A percentile compares a stretch with the other conserved stretches of the same genome.
phyloP scores from a whole-genome alignment of 1,284 basidiomycete species.

The Moesziomyces parantarcticus region DNA sequence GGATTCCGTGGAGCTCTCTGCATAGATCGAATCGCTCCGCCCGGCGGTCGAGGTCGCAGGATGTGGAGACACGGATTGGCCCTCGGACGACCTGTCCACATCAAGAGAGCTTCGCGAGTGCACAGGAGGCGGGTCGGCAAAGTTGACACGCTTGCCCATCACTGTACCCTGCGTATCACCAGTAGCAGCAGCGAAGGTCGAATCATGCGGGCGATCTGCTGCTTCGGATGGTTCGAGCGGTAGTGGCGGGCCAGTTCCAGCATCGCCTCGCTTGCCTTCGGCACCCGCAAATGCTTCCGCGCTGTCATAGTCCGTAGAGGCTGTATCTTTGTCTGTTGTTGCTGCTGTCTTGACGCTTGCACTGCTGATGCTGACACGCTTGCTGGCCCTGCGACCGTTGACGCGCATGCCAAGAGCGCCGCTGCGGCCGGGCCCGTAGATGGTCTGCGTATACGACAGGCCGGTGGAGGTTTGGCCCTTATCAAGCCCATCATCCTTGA shows the following conservation, averaged over 20 bases:
- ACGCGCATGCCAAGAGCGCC: conserved; percentile 60
- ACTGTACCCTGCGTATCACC: conserved; percentile 3
- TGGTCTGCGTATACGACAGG: conserved; percentile 56
- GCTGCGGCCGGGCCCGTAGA: conserved; percentile 54
- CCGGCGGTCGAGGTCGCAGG: conserved; percentile 2
- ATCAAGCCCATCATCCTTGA: neutral
- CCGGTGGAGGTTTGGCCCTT: conserved; percentile 7
- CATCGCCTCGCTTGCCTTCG: neutral
- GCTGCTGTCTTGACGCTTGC: conserved; percentile 12
- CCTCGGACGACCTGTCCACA: conserved; percentile 16
- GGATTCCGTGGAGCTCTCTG: conserved; percentile 50
- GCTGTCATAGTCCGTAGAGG: neutral
- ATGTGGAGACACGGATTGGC: conserved; percentile 22
- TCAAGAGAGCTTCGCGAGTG: conserved; percentile 9
- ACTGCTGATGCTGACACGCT: conserved; percentile 37
- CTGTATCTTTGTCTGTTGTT: neutral
- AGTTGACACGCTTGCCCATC: conserved; percentile 39
- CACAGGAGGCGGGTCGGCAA: conserved; percentile 6
- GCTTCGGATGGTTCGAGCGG: neutral
- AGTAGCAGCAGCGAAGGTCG: too few relatives aligned
- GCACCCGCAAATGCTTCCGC: neutral
- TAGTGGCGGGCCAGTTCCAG: neutral
- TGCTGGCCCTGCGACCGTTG: conserved; percentile 43
- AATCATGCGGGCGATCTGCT: neutral
- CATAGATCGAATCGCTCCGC: conserved; percentile 26